Percentiles rank a stretch among this genome's conserved stretches.
Evolutionary conservation across 495 filamentous ascomycete genomes (phyloP).

Genomic region (Aspergillus mulundensis): DNA sequence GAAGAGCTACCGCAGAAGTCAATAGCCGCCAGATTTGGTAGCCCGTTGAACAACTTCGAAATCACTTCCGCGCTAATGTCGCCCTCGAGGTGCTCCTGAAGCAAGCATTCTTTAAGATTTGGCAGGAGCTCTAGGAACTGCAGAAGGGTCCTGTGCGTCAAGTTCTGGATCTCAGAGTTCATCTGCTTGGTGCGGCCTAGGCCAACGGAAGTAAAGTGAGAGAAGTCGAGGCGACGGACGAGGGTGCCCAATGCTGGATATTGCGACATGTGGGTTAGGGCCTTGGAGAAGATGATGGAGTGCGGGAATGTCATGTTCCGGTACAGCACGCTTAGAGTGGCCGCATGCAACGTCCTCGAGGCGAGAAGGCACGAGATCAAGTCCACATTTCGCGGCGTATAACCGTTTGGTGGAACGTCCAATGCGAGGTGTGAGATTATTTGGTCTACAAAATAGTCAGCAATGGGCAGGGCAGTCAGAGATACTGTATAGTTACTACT

Average conservation of each 20-base stretch:
- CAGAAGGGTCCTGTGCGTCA: conserved; percentile 72
- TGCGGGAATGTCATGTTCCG: conserved; percentile 82
- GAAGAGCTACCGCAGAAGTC: conserved; percentile 81
- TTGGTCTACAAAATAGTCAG: conserved; percentile 47
- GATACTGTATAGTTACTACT: not conserved
- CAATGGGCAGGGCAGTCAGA: not conserved
- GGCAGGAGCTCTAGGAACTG: conserved; percentile 73
- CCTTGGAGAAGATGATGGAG: conserved; percentile 82
- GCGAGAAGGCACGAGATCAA: conserved; percentile 73
- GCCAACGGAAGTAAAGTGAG: conserved; percentile 81
- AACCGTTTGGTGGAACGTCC: conserved; percentile 73
- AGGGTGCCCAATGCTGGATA: conserved; percentile 72
- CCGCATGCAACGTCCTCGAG: conserved; percentile 69
- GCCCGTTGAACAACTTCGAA: conserved; percentile 61
- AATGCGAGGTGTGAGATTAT: conserved; percentile 73
- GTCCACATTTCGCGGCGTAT: conserved; percentile 76
- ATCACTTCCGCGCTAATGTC: conserved; percentile 68
- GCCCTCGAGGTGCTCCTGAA: conserved; percentile 80
- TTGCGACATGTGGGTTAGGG: conserved; percentile 63
- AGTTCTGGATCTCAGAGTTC: conserved; percentile 73
- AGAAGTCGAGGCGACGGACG: conserved; percentile 80
- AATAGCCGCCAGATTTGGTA: conserved; percentile 64
- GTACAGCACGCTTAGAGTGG: conserved; percentile 75
- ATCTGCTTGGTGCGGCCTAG: conserved; percentile 76
- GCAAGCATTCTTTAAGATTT: conserved; percentile 73